Conservation (phyloP, 495 filamentous ascomycete genomes). For the Xylaria grammica region DNA sequence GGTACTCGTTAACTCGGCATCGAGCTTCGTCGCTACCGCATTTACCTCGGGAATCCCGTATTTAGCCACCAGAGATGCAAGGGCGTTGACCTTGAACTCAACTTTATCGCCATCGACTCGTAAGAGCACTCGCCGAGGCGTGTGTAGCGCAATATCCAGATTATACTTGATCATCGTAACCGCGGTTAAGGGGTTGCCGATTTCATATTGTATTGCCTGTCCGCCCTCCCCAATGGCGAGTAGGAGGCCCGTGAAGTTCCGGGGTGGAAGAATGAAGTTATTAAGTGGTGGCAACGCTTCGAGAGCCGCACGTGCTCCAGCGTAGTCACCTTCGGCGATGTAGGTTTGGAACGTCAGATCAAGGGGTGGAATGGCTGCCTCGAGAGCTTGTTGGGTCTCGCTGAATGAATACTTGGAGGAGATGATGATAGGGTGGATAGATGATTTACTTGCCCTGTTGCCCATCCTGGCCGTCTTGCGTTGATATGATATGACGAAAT, state of each 20-base stretch:
- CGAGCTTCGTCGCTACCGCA: neutral
- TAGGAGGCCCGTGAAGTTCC: conserved; percentile 8
- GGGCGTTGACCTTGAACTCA: conserved; percentile 6
- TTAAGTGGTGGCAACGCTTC: conserved; percentile 18
- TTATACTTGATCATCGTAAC: conserved; percentile 6
- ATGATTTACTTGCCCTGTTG: too few relatives aligned
- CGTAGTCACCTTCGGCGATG: neutral
- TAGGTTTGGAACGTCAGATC: conserved; percentile 1
- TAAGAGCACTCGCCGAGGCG: conserved; percentile 6
- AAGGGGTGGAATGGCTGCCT: conserved; percentile 14
- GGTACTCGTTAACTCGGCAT: neutral
- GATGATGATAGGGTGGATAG: conserved; percentile 7
- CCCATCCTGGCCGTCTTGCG: too few relatives aligned
- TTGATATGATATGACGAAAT: too few relatives aligned
- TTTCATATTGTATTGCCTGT: conserved; percentile 14
- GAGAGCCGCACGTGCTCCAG: conserved; percentile 15
- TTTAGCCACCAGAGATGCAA: neutral
- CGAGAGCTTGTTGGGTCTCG: neutral
- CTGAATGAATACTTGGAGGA: neutral
- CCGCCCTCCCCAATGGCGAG: neutral
- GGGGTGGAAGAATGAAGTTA: conserved; percentile 6
- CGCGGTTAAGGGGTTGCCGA: conserved; percentile 19
- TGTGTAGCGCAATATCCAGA: neutral
- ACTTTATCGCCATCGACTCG: conserved; percentile 4
- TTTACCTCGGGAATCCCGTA: neutral